A percentile compares a stretch with the other conserved stretches of the same genome.
phyloP scores from a whole-genome alignment of 371 early-diverging fungal genomes.

The Funneliformis caledonium region DNA sequence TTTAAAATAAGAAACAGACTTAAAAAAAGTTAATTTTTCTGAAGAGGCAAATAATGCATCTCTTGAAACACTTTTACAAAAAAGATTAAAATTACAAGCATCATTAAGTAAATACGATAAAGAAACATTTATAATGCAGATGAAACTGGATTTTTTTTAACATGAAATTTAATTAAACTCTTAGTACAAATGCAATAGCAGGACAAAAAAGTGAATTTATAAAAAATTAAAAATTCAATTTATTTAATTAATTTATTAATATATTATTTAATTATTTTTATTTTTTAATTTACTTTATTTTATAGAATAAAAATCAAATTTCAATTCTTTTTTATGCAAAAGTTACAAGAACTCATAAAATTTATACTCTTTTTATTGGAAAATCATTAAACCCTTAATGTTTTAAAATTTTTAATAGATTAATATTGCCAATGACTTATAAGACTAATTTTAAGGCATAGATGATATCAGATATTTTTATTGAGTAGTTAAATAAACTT shows the following conservation, averaged over 20 bases:
- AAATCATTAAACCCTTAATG: background rate
- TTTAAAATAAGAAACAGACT: background rate
- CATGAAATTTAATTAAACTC: background rate
- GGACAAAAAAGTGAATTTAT: background rate
- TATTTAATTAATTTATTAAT: too few species aligned
- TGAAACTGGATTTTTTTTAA: background rate
- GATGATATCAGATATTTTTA: background rate
- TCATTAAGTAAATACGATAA: background rate
- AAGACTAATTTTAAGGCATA: background rate
- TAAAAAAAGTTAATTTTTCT: background rate
- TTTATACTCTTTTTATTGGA: background rate
- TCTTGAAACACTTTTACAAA: background rate
- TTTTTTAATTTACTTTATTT: too few species aligned
- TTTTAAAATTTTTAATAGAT: background rate
- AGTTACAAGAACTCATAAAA: background rate
- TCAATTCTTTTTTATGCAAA: background rate
- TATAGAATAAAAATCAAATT: background rate
- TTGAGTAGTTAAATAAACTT: background rate
- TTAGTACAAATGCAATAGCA: background rate
- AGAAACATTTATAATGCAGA: constrained; percentile 6
- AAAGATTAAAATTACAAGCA: background rate
- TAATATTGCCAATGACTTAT: background rate
- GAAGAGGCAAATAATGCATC: background rate
- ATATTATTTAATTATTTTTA: too few species aligned
- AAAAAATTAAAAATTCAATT: too few species aligned